Base-by-base conservation (phyloP, 257 asterid species). In the Rehmannia glutinosa region DNA sequence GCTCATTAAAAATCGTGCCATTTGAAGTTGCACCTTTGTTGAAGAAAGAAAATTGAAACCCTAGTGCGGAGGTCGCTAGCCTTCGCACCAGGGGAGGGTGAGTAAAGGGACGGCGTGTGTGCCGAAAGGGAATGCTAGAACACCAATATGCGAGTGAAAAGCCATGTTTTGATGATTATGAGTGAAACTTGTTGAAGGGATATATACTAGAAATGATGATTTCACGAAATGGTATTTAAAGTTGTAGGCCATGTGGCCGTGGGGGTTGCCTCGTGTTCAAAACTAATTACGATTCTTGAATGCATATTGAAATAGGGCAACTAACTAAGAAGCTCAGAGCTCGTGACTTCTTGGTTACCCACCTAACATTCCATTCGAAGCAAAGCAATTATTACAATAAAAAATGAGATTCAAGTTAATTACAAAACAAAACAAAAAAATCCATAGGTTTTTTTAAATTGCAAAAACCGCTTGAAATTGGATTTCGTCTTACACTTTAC, bases 41-140 rank as follows among this genome's bases (percentile, higher is more conserved):
- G 83, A 91, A 78, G 69, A 88, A 86, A 1, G 97, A 84, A 15
- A 84, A 88, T 0, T 21, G 74, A 0, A 75, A 35, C 6, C 20
- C 25, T 0, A 88, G 87, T 24, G 86, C 38, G 0, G 87, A 52
- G 51, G 75, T 70, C 2, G 95, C 84, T 1, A 91, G 75, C 52
- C 77, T 75, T 32, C 51, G 80, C 12, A 83, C 86, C 0, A 91
- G 79, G n/a, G n/a, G n/a, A n/a, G n/a, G 54, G 70, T 38, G 39
- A 88, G 82, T 1, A 88, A 66, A 0, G 92, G 87, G 1, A 80
- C 81, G 3, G 95, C 91, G 76, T 88, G 97, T 0, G 93, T 73
- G 66, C 86, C 95, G 74, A 88, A 88, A 2, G 97, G 97, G 73
- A 91, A 91, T 11, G 97, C 82, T 24, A 91, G 82, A 35, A 86